A percentile compares a stretch with the other conserved stretches of the same genome.
phyloP scores from a whole-genome alignment of 805 yeast genomes.

The Candida michaelii region DNA sequence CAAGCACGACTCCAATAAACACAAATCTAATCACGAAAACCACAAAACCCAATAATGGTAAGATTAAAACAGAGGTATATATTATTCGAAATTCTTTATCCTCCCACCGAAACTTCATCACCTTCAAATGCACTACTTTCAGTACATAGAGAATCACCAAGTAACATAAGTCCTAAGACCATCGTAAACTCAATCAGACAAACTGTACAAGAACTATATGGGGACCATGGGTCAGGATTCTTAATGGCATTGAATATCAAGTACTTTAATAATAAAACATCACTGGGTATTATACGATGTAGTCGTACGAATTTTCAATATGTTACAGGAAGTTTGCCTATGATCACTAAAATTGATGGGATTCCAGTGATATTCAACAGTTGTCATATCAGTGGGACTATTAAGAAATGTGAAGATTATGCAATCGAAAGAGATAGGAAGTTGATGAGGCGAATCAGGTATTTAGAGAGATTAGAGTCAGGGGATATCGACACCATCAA shows the following conservation, averaged over 20 bases:
- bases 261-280: conserved; percentile 77
- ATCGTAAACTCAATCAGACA: conserved; percentile 55
- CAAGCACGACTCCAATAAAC: no score
- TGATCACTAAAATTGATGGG: conserved; percentile 53
- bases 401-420: conserved; percentile 74
- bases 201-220: conserved; percentile 63
- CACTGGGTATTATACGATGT: conserved; percentile 82
- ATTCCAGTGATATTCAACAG: conserved; percentile 56
- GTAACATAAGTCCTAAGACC: conserved; percentile 46
- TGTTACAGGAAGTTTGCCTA: conserved; percentile 65
- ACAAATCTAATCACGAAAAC: background rate
- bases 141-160: conserved; percentile 53
- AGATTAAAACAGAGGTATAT: conserved; percentile 83
- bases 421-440: conserved; percentile 52
- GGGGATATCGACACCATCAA: no score
- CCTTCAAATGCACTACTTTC: conserved; percentile 41
- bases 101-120: conserved; percentile 37
- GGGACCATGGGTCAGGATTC: conserved; percentile 75
- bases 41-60: conserved; percentile 55
- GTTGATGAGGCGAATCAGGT: conserved; percentile 21
- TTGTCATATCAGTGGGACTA: conserved; percentile 79
- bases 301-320: conserved; percentile 61
- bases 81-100: conserved; percentile 75
- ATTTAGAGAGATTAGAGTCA: conserved; percentile 4
- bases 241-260: conserved; percentile 63